phyloP scores from a whole-genome alignment of 768 basidiomycete genomes.

The Russula sp. region DNA sequence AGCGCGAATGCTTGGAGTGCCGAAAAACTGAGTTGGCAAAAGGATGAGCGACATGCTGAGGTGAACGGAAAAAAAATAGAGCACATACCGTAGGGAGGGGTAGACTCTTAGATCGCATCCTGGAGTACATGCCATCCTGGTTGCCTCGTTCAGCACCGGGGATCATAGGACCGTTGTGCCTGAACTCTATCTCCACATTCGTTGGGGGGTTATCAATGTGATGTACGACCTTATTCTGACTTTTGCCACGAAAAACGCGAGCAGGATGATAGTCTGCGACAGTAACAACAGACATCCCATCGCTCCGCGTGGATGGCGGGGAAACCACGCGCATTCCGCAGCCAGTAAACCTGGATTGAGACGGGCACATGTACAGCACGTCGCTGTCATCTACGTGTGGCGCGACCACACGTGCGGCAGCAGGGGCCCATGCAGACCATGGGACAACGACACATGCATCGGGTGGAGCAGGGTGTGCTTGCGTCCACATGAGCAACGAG shows the following conservation, averaged over 20 bases:
- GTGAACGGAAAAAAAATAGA: neutral
- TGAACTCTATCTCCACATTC: neutral
- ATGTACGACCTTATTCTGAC: neutral
- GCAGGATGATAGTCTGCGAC: conserved; percentile 6
- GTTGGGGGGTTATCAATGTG: neutral
- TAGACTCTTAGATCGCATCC: neutral
- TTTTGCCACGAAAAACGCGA: neutral
- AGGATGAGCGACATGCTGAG: neutral
- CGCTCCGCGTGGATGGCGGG: neutral
- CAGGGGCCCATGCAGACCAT: neutral
- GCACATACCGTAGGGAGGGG: neutral
- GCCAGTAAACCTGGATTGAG: neutral
- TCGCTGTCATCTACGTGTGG: neutral
- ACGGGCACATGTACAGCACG: neutral
- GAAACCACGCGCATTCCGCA: conserved; percentile 1
- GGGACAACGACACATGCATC: conserved; percentile 5
- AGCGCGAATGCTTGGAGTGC: neutral
- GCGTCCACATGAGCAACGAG: conserved; percentile 3
- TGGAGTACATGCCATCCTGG: neutral
- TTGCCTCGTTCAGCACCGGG: neutral
- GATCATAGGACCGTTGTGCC: neutral
- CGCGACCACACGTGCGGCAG: neutral
- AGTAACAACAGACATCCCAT: neutral
- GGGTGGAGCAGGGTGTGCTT: conserved; percentile 1
- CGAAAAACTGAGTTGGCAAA: neutral